These are phyloP conservation scores for Rhynchosporium secalis DNA, from an alignment of 2,329 filamentous ascomycete genomes.

Conservation along the genomic window DNA sequence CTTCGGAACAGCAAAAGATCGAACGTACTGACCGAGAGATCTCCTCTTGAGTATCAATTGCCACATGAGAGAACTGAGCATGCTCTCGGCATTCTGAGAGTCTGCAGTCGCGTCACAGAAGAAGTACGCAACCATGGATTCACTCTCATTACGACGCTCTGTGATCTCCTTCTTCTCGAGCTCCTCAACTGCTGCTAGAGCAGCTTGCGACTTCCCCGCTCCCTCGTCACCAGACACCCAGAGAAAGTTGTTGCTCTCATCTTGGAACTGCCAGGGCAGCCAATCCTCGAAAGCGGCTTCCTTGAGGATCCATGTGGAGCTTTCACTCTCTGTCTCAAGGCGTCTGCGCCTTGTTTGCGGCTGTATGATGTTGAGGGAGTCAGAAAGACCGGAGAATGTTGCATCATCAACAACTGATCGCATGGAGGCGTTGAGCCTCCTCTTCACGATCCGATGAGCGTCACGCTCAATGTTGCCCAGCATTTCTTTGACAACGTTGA, in stretches of 20 bases:
- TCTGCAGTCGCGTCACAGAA: background rate
- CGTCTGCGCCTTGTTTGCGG: background rate
- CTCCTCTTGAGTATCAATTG: background rate
- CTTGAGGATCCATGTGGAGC: background rate
- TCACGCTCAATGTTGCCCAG: background rate
- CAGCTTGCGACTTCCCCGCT: background rate
- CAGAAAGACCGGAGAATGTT: background rate
- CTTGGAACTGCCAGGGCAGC: background rate
- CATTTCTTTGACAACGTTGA: background rate
- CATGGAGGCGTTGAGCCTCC: background rate
- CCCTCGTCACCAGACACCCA: background rate
- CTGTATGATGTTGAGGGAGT: background rate
- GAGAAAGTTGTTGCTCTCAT: background rate
- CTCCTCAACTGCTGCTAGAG: background rate
- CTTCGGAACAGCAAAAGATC: background rate
- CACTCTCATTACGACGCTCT: background rate
- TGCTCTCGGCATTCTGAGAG: background rate
- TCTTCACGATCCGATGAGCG: background rate
- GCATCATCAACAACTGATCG: background rate
- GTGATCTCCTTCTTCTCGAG: background rate
- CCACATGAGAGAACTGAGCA: background rate
- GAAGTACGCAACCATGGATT: background rate
- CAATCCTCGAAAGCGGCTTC: background rate
- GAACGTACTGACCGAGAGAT: background rate
- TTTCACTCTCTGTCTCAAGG: background rate